A percentile compares a stretch with the other conserved stretches of the same genome.
These are phyloP conservation scores for Calonectria ilicicola DNA, from an alignment of 2,329 filamentous ascomycete species.

Conservation along the genomic window DNA sequence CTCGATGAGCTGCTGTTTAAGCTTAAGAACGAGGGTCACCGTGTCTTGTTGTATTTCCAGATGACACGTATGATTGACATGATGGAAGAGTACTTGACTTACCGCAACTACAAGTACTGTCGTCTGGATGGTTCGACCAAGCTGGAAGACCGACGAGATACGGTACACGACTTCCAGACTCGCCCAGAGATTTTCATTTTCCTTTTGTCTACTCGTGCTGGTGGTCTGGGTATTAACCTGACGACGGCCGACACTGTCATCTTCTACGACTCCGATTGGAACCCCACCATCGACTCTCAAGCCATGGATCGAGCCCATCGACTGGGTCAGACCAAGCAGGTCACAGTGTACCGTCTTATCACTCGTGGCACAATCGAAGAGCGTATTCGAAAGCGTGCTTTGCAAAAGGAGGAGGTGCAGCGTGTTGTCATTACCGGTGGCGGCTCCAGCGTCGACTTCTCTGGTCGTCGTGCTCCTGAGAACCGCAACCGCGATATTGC, in stretches of 20 bases:
- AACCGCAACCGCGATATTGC: slow-evolving; percentile 98
- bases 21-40: slow-evolving; percentile 92
- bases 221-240: slow-evolving; percentile 97
- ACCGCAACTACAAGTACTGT: slow-evolving; percentile 99
- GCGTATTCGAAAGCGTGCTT: slow-evolving; percentile 93
- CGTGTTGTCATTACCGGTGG: slow-evolving; percentile 96
- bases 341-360: slow-evolving; percentile 97
- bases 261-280: slow-evolving; percentile 99
- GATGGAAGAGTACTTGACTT: slow-evolving; percentile 98
- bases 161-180: slow-evolving; percentile 96
- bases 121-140: slow-evolving; percentile 97
- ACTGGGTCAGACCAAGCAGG: slow-evolving; percentile 94
- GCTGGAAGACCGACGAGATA: slow-evolving; percentile 95
- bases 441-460: slow-evolving; percentile 94
- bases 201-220: slow-evolving; percentile 92
- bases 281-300: slow-evolving; percentile 97
- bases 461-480: slow-evolving; percentile 86
- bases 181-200: slow-evolving; percentile 97
- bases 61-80: slow-evolving; percentile 99
- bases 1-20: slow-evolving; percentile 88
- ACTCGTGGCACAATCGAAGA: slow-evolving; percentile 97
- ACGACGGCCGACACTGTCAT: slow-evolving; percentile 98
- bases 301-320: slow-evolving; percentile 99
- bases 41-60: slow-evolving; percentile 98
- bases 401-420: slow-evolving; percentile 99